Evolutionary conservation across 208 protist genomes (phyloP).

Genomic region (Crithidia expoeki): DNA sequence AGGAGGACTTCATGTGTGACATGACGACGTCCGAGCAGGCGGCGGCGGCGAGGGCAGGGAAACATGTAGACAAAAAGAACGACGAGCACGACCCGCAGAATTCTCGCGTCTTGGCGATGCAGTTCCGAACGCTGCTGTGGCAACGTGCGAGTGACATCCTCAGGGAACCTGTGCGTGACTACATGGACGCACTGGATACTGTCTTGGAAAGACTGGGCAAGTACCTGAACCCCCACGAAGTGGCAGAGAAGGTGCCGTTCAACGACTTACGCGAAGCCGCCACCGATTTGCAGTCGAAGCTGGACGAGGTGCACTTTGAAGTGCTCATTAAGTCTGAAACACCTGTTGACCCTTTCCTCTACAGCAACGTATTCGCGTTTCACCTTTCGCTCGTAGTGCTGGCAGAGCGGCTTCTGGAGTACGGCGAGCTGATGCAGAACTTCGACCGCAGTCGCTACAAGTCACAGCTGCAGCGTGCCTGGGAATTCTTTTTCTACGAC

Average conservation of each 20-base stretch:
- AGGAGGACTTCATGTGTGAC: neutral
- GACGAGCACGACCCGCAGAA: neutral
- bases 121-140: constrained; percentile 17
- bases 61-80: neutral
- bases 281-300: constrained; percentile 38
- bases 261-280: constrained; percentile 41
- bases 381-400: constrained; percentile 43
- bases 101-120: neutral
- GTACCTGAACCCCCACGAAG: constrained; percentile 46
- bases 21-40: too few relatives aligned
- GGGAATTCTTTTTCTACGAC: constrained; percentile 70
- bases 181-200: constrained; percentile 36
- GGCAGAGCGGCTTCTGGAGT: constrained; percentile 45
- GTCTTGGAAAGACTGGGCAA: constrained; percentile 40
- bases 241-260: constrained; percentile 47
- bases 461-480: constrained; percentile 34
- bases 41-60: too few relatives aligned
- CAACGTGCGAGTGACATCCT: constrained; percentile 21
- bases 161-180: constrained; percentile 25
- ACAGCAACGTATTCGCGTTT: constrained; percentile 43
- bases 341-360: constrained; percentile 41
- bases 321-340: constrained; percentile 32
- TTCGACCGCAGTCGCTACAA: constrained; percentile 64
- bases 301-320: constrained; percentile 59
- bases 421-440: constrained; percentile 41